Evolutionary conservation across 805 yeast species (phyloP).

Genomic region (Candida chilensis): DNA sequence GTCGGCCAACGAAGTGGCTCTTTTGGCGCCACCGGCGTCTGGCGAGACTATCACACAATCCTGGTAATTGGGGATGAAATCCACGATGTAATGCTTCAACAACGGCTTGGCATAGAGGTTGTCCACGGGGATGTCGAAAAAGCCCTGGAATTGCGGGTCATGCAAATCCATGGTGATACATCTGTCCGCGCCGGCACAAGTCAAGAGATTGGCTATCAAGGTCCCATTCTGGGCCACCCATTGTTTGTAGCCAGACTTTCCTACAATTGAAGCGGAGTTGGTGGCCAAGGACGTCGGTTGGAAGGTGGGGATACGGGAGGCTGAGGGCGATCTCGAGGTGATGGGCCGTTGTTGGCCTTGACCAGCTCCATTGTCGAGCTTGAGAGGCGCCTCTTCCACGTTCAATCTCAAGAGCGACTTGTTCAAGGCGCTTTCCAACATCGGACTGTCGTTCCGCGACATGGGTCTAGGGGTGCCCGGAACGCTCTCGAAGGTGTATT

Average conservation of each 20-base stretch:
- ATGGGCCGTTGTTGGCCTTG: not conserved
- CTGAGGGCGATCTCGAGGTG: not conserved
- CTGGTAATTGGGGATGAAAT: constrained; percentile 67
- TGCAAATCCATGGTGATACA: constrained; percentile 96
- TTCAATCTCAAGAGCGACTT: too few species aligned
- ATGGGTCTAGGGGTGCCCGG: constrained; percentile 42
- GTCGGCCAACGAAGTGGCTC: constrained; percentile 94
- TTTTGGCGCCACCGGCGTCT: constrained; percentile 98
- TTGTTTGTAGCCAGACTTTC: constrained; percentile 71
- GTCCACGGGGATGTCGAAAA: constrained; percentile 93
- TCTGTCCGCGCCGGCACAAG: constrained; percentile 93
- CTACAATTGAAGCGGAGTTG: constrained; percentile 22
- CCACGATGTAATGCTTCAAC: constrained; percentile 74
- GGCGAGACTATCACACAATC: constrained; percentile 93
- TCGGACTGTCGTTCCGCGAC: constrained; percentile 12
- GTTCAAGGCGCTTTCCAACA: too few species aligned
- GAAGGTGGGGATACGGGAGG: constrained; percentile 1
- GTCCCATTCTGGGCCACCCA: constrained; percentile 98
- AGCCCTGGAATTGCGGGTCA: constrained; percentile 97
- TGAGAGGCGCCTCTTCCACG: too few species aligned
- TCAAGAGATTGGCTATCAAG: constrained; percentile 75
- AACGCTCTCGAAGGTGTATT: constrained; percentile 39
- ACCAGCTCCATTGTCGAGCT: too few species aligned
- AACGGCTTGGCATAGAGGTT: constrained; percentile 85
- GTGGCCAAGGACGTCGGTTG: constrained; percentile 16